Percentiles rank a stretch among this genome's conserved stretches.
Conservation (phyloP, 495 filamentous ascomycete species). For the Xylaria venustula region DNA sequence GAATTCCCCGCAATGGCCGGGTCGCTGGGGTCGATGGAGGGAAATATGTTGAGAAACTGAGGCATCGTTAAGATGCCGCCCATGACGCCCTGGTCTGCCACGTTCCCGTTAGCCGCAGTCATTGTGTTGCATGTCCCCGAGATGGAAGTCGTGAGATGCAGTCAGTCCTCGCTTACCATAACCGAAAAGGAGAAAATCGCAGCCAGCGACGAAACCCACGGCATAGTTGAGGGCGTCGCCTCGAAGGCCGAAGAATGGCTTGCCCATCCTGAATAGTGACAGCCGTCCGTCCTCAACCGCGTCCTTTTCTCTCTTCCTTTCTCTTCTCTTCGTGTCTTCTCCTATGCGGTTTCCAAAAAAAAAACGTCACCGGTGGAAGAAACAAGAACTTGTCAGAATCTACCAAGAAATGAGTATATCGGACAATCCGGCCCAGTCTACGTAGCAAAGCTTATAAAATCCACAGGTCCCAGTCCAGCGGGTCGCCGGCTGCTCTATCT, state of each 20-base stretch:
- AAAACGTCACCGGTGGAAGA: no score
- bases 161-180: conserved; percentile 40
- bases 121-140: no score
- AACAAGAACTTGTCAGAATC: not conserved
- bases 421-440: not conserved
- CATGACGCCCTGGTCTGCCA: conserved; percentile 54
- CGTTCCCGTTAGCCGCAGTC: conserved; percentile 17
- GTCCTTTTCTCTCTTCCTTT: not conserved
- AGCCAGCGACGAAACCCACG: conserved; percentile 66
- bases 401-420: not conserved
- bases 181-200: conserved; percentile 62
- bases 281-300: not conserved
- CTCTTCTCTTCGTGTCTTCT: no score
- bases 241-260: conserved; percentile 61
- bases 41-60: conserved; percentile 55
- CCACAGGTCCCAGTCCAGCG: not conserved
- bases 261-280: conserved; percentile 30
- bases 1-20: conserved; percentile 18
- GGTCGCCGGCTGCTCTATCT: not conserved
- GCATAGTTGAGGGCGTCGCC: conserved; percentile 65
- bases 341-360: no score
- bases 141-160: no score
- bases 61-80: conserved; percentile 58
- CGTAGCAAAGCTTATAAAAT: not conserved
- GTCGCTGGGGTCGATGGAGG: conserved; percentile 50